Percentiles rank a stretch among this genome's conserved stretches.
Conservation (phyloP, 495 filamentous ascomycete species). For the Tirmania nivea region DNA sequence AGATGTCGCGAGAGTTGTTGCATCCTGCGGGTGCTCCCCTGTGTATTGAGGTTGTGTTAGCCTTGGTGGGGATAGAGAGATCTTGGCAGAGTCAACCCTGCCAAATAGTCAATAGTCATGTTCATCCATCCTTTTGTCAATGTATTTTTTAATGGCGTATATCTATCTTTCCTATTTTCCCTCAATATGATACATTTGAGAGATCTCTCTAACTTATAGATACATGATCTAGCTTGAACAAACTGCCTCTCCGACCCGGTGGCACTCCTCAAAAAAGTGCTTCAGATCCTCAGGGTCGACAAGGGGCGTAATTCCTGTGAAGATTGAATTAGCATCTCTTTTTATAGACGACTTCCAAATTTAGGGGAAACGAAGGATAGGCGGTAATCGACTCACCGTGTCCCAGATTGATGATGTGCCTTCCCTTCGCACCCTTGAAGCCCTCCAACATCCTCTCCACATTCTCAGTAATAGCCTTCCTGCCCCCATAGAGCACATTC, state of each 20-base stretch:
- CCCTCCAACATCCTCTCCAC: slow-evolving; percentile 70
- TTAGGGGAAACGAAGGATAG: too few species aligned
- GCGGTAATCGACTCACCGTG: slow-evolving; percentile 40
- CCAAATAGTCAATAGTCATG: too few species aligned
- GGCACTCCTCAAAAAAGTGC: slow-evolving; percentile 86
- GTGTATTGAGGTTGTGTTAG: too few species aligned
- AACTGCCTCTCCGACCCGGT: slow-evolving; percentile 30
- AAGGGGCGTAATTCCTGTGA: slow-evolving; percentile 63
- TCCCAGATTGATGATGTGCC: slow-evolving; percentile 70
- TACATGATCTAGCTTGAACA: not conserved
- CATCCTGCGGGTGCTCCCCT: too few species aligned
- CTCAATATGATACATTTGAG: too few species aligned
- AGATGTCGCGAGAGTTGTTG: too few species aligned
- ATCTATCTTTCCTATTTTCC: too few species aligned
- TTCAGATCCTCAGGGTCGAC: slow-evolving; percentile 80
- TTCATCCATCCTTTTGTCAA: too few species aligned
- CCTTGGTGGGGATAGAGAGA: too few species aligned
- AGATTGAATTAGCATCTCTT: not conserved
- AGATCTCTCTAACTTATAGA: too few species aligned
- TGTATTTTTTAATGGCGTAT: too few species aligned
- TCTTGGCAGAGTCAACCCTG: too few species aligned
- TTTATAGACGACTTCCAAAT: not conserved
- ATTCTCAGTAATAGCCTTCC: slow-evolving; percentile 49
- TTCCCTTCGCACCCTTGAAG: slow-evolving; percentile 62
- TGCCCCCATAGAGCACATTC: slow-evolving; percentile 71